phyloP scores from a whole-genome alignment of 78 protist species.

The Dictyostelium capitatum region DNA sequence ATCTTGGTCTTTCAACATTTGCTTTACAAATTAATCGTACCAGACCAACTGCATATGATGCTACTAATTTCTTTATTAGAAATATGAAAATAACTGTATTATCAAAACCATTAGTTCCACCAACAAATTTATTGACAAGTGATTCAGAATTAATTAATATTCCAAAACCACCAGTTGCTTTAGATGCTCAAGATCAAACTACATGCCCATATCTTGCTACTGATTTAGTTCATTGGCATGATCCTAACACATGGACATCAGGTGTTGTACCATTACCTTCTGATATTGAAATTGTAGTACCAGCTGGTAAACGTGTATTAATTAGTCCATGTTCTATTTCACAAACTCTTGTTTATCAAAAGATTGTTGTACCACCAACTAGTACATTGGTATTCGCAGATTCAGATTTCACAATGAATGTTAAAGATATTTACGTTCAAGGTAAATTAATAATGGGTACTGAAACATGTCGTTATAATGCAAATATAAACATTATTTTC shows the following conservation, averaged over 20 bases:
- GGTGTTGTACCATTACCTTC: constrained; percentile 61
- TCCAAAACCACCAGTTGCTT: constrained; percentile 1
- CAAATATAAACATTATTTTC: constrained; percentile 32
- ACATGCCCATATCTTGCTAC: constrained; percentile 46
- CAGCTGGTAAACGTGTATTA: constrained; percentile 45
- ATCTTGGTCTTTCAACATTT: not conserved
- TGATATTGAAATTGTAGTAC: constrained; percentile 21
- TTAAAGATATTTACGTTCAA: constrained; percentile 46
- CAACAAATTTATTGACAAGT: constrained; percentile 7
- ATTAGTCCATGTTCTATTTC: constrained; percentile 55
- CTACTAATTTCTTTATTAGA: not conserved
- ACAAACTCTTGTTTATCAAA: constrained; percentile 11
- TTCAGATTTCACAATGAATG: constrained; percentile 20
- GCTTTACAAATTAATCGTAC: constrained; percentile 20
- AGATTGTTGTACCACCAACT: constrained; percentile 44
- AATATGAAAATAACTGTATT: not conserved
- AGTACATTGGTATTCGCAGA: constrained; percentile 47
- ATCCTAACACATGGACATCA: constrained; percentile 62
- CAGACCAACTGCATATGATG: not conserved
- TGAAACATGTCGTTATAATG: constrained; percentile 29
- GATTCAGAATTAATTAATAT: constrained; percentile 21
- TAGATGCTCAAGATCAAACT: not conserved
- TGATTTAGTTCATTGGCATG: constrained; percentile 69
- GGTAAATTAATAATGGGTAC: constrained; percentile 69
- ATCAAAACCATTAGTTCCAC: not conserved